Base-by-base conservation (phyloP, 2,329 filamentous ascomycete genomes). In the Ceratocystiopsis brevicomis region DNA sequence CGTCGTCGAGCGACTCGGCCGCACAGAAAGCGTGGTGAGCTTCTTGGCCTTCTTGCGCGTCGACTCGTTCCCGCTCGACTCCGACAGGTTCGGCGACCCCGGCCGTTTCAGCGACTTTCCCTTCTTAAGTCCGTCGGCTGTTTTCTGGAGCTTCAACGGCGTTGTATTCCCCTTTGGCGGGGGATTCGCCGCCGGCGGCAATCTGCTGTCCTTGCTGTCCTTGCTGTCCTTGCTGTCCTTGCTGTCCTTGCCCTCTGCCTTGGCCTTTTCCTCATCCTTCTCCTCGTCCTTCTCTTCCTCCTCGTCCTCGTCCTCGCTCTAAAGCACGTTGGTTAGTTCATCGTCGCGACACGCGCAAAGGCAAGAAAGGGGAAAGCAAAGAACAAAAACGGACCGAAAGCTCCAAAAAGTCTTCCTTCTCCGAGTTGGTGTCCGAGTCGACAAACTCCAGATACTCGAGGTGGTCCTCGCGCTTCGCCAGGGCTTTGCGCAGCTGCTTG, bases 1-100 rank as follows among this genome's bases (percentile, higher is more conserved):
- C 10, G 73, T 78, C 13, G 62, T 63, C 16, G 69, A 64, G 17
- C 73, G 69, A 46, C 73, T 76, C 11, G 61, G 61, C 43, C 63
- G 64, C 2, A 65, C 57, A 14, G 68, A 68, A 15, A 63, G 55
- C 3, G 56, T 59, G 2, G 61, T 60, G 48, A 74, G 70, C 56
- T 80, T 81, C 63, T 79, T 82, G 56, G 81, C 74, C 57, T 71
- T 73, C 62, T 90, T 86, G 50, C 81, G 79, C 19, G 78, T 75
- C 1, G 83, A 88, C 57, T 96, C 88, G 52, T 87, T 92, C 43
- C 85, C 88, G 57, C 85, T 93, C 11, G 85, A 85, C 57, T 96
- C 88, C 2, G 86, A 95, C 32, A 82, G 69, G 50, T 87, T 81
- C 3, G 87, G 85, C 15, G 86, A 94, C 16, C 86, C 85, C 32